Base-by-base conservation (phyloP, 345 rosid species). In the Linum lewisii region DNA sequence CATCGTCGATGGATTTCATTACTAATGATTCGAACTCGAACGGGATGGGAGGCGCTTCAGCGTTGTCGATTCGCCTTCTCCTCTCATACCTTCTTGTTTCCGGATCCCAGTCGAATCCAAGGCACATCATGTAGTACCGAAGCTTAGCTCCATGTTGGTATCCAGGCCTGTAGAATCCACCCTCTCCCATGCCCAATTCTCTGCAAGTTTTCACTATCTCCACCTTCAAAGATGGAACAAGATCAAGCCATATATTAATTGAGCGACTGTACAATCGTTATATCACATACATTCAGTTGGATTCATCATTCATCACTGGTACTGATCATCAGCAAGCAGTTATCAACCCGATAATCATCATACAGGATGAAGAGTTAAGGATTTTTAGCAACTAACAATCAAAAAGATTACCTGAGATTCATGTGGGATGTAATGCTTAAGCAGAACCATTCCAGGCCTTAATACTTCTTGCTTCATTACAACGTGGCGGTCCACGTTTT, bases 391-490 rank as follows among this genome's bases (percentile, higher is more conserved):
- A 24, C n/a, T n/a, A n/a, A n/a, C n/a, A n/a, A n/a, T n/a, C n/a
- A n/a, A n/a, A n/a, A 54, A 51, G 23, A 37, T 23, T 55, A 77
- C 82, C 84, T 83, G 89, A n/a, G 68, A 65, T 15, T 25, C 10
- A 38, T 54, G 64, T 21, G 59, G 6, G 36, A 83, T 68, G 58
- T 65, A 77, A 55, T 62, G 57, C 70, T 76, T 81, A 24, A 81
- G 67, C 56, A 84, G 65, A 62, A 84, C 79, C 84, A 84, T 79
- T 47, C 90, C 90, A 58, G 81, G 78, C 63, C 82, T 71, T 55
- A 79, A 58, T 4, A 79, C 54, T 50, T 55, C 53, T 21, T 14
- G 63, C 22, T 51, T 42, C 60, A 20, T 44, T 21, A 47, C 58
- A 23, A 32, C 42, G 24, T 15, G 20, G 51, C 23, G 37, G 16